These are phyloP conservation scores for Fomitopsis serialis DNA, from an alignment of 768 basidiomycete genomes.

Conservation along the genomic window DNA sequence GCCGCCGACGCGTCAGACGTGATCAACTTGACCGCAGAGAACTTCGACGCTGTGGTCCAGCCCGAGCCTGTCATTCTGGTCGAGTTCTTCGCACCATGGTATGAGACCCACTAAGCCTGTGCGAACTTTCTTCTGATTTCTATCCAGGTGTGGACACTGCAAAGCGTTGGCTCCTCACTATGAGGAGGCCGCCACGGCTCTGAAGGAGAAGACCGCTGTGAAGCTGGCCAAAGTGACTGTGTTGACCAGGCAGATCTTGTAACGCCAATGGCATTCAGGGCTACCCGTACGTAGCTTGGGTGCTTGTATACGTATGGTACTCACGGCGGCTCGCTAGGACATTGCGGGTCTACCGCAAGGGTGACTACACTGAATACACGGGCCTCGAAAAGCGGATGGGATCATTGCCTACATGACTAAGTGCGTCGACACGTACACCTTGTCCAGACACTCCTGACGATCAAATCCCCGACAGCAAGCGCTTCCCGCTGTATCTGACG, in stretches of 20 bases:
- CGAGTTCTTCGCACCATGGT: constrained; percentile 95
- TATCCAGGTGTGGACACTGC: constrained; percentile 86
- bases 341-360: constrained; percentile 87
- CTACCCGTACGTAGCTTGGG: constrained; percentile 83
- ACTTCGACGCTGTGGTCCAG: constrained; percentile 63
- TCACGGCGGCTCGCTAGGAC: constrained; percentile 43
- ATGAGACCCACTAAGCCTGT: constrained; percentile 3
- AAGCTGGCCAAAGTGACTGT: constrained; percentile 97
- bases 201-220: constrained; percentile 88
- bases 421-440: constrained; percentile 36
- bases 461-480: constrained; percentile 60
- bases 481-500: constrained; percentile 84
- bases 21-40: constrained; percentile 60
- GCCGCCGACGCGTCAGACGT: constrained; percentile 73
- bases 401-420: constrained; percentile 97
- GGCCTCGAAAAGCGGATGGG: constrained; percentile 91
- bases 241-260: constrained; percentile 93
- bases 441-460: constrained; percentile 3
- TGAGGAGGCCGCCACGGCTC: constrained; percentile 86
- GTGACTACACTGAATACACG: constrained; percentile 76
- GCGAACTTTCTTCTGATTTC: background rate
- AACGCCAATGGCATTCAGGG: constrained; percentile 83
- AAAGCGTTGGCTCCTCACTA: constrained; percentile 93
- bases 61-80: constrained; percentile 76
- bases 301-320: background rate